Percentiles rank a stretch among this genome's conserved stretches.
These are phyloP conservation scores for Phanerodontia chrysosporium DNA, from an alignment of 768 basidiomycete species.

Conservation along the genomic window DNA sequence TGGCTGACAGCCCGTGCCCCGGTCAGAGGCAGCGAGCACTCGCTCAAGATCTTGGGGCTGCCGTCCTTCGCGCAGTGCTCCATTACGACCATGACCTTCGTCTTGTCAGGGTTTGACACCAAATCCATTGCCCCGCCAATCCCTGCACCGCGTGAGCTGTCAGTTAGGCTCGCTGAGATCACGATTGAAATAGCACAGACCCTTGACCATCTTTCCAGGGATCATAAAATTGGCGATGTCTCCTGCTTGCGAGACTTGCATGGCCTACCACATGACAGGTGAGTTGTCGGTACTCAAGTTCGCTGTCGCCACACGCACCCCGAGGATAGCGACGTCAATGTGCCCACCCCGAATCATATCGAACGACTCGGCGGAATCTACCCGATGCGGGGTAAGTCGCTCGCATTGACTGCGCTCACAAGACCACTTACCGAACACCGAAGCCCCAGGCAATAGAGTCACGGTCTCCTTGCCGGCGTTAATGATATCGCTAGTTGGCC, in stretches of 20 bases:
- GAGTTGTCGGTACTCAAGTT: neutral
- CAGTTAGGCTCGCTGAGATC: neutral
- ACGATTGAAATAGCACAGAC: slow-evolving; percentile 25
- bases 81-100: slow-evolving; percentile 86
- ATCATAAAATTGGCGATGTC: slow-evolving; percentile 99
- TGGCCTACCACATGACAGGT: slow-evolving; percentile 49
- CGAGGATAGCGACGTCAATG: slow-evolving; percentile 89
- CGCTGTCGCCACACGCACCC: slow-evolving; percentile 47
- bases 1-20: slow-evolving; percentile 85
- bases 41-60: slow-evolving; percentile 78
- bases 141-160: slow-evolving; percentile 37
- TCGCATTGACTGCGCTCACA: neutral
- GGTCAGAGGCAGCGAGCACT: slow-evolving; percentile 83
- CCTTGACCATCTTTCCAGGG: slow-evolving; percentile 88
- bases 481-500: slow-evolving; percentile 66
- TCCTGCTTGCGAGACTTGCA: slow-evolving; percentile 91
- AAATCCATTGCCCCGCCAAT: slow-evolving; percentile 97
- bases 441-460: slow-evolving; percentile 87
- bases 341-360: slow-evolving; percentile 98
- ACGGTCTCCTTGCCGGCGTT: slow-evolving; percentile 96
- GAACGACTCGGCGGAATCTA: slow-evolving; percentile 90
- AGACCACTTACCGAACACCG: slow-evolving; percentile 69
- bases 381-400: neutral
- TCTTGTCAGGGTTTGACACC: slow-evolving; percentile 93
- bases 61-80: slow-evolving; percentile 91